Base-by-base conservation (phyloP, 257 asterid genomes). In the Salvia hispanica region DNA sequence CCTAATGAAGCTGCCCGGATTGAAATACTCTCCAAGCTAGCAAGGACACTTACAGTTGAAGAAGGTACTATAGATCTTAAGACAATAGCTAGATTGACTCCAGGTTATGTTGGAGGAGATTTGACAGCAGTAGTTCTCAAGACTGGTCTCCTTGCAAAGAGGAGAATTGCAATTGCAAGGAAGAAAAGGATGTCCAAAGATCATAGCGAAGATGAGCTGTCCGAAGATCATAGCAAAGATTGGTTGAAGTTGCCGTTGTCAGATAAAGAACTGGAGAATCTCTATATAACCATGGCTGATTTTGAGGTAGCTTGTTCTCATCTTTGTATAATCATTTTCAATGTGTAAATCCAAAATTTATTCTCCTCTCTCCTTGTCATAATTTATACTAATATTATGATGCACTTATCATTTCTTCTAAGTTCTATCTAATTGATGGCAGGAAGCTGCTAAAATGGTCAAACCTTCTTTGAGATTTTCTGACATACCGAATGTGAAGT, bases 91-190 rank as follows among this genome's bases (percentile, higher is more conserved):
- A 82, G 93, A 74, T 71, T 81, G 63, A 90, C 97, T 64, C 82
- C 98, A 2, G 97, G 97, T 6, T 92, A 84, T 77, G 97, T 85
- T 59, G 98, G 98, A 77, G 96, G 96, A 58, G 97, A 92, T 81
- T 77, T 92, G 81, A 91, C 76, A 36, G 91, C 87, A 31, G 77
- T 92, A 8, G 76, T 80, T n/a, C 77, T 83, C 74, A 84, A 83
- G 79, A 95, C 97, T 79, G 96, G 94, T 61, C 82, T 82, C 75
- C 73, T 90, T 68, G 97, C 98, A 18, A 84, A 88, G 93, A 83
- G 88, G 81, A 90, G 97, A 79, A 81, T 85, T 61, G 73, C 83
- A 56, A 82, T n/a, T n/a, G 95, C 56, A 85, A 71, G 78, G 60
- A 71, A 45, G 71, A 82, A 94, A 58, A 85, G 69, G 78, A 8